phyloP scores from a whole-genome alignment of 1,284 basidiomycete species.

The Cutaneotrichosporon dermatis region DNA sequence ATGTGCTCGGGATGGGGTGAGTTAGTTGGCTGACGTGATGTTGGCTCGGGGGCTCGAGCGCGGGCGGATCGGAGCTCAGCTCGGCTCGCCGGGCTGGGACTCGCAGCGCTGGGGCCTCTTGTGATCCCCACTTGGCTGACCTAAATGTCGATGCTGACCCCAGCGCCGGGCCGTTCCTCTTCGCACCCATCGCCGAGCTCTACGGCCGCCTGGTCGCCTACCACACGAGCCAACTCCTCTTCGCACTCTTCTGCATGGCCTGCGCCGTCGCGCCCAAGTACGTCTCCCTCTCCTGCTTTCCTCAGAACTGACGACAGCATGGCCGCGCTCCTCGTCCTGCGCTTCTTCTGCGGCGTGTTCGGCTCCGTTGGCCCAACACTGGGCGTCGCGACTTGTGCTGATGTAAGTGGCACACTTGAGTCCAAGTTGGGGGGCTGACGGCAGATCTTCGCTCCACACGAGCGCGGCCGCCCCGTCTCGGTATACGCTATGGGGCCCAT shows the following conservation, averaged over 20 bases:
- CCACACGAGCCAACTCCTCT: constrained; percentile 29
- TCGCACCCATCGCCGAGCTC: constrained; percentile 51
- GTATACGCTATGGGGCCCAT: constrained; percentile 47
- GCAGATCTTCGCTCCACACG: constrained; percentile 38
- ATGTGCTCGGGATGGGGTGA: constrained; percentile 46
- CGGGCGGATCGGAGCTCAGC: too few species aligned
- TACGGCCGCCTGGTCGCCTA: constrained; percentile 51
- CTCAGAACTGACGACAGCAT: constrained; percentile 28
- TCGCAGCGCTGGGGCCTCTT: too few species aligned
- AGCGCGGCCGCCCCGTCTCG: constrained; percentile 42
- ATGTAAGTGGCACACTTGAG: constrained; percentile 26
- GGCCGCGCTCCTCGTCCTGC: constrained; percentile 35
- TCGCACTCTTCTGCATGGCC: constrained; percentile 43
- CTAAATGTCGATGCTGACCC: constrained; percentile 10
- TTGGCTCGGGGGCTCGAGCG: too few species aligned
- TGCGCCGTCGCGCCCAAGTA: constrained; percentile 39
- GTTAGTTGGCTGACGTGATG: constrained; percentile 3
- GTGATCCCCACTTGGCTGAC: too few species aligned
- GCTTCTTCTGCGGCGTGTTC: constrained; percentile 45
- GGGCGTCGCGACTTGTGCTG: constrained; percentile 47
- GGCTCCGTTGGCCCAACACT: constrained; percentile 44
- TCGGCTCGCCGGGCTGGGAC: too few species aligned
- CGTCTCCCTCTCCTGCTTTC: background rate
- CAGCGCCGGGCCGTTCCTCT: constrained; percentile 50
- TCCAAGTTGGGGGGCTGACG: background rate